A percentile compares a stretch with the other conserved stretches of the same genome.
phyloP scores from a whole-genome alignment of 306 rosid genomes.

The Trifolium dubium region DNA sequence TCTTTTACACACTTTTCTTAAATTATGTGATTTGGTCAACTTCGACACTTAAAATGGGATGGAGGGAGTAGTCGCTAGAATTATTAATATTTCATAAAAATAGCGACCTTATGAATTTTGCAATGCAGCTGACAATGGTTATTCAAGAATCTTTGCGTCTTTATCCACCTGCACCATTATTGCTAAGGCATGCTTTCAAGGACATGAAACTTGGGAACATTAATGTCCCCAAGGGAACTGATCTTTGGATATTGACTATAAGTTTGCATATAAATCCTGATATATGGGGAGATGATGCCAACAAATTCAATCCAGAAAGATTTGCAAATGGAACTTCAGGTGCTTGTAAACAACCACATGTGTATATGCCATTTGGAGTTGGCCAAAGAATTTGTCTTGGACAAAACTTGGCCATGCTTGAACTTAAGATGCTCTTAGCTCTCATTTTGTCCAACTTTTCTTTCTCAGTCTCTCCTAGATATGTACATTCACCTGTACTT shows the following conservation, averaged over 20 bases:
- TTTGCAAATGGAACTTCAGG: conserved; percentile 44
- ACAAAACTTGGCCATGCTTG: conserved; percentile 45
- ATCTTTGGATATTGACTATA: conserved; percentile 28
- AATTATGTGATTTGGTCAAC: too few species aligned
- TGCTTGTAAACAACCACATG: conserved; percentile 44
- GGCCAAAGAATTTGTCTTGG: conserved; percentile 52
- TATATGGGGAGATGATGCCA: conserved; percentile 43
- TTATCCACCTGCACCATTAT: conserved; percentile 34
- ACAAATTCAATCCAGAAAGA: conserved; percentile 46
- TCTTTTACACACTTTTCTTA: too few species aligned
- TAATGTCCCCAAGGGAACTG: conserved; percentile 35
- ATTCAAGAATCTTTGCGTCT: conserved; percentile 46
- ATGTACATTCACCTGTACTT: conserved; percentile 41
- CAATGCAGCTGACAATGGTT: conserved; percentile 47
- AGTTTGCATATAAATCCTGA: conserved; percentile 40
- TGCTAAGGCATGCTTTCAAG: conserved; percentile 39
- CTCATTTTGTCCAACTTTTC: conserved; percentile 48
- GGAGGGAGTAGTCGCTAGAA: too few species aligned
- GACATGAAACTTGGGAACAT: conserved; percentile 43
- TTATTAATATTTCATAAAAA: too few species aligned
- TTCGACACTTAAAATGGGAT: too few species aligned
- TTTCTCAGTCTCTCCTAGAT: conserved; percentile 49
- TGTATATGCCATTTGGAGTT: conserved; percentile 49
- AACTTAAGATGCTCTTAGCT: conserved; percentile 41
- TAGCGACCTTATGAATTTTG: too few species aligned